Conservation (phyloP, 805 yeast genomes). For the Torulaspora quercuum region DNA sequence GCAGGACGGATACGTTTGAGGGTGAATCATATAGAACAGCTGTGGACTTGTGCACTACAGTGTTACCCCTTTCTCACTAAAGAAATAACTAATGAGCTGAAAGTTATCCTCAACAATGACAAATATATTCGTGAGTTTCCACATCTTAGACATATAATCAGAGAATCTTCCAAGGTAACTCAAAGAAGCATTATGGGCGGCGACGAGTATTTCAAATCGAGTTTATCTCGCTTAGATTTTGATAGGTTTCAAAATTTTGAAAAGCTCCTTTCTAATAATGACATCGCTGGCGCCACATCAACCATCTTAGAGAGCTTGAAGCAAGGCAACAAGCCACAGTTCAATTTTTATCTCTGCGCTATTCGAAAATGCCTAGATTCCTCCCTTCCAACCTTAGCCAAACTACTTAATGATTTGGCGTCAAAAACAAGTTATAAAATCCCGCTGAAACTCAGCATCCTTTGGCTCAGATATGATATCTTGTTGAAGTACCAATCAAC, state of each 20-base stretch:
- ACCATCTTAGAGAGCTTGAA: constrained; percentile 21
- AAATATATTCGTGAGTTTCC: constrained; percentile 14
- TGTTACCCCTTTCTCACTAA: constrained; percentile 21
- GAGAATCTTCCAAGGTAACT: constrained; percentile 6
- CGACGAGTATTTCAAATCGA: constrained; percentile 8
- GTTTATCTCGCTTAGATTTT: constrained; percentile 14
- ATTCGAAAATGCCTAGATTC: constrained; percentile 20
- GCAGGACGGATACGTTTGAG: constrained; percentile 10
- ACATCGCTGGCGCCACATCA: constrained; percentile 16
- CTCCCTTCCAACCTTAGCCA: constrained; percentile 18
- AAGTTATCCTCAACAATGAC: constrained; percentile 15
- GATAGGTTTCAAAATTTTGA: constrained; percentile 12
- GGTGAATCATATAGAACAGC: constrained; percentile 17
- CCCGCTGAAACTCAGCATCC: constrained; percentile 27
- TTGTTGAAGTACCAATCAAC: constrained; percentile 6
- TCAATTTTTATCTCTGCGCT: constrained; percentile 22
- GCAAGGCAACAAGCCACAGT: constrained; percentile 24
- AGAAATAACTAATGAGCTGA: constrained; percentile 27
- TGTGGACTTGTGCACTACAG: constrained; percentile 24
- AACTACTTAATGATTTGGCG: constrained; percentile 20
- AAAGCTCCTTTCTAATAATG: constrained; percentile 9
- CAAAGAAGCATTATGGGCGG: constrained; percentile 10
- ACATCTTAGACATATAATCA: constrained; percentile 13
- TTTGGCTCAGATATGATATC: constrained; percentile 24
- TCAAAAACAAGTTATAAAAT: constrained; percentile 14